Evolutionary conservation across 192 early-diverging fungal species (phyloP).

Genomic region (Backusella sp.): DNA sequence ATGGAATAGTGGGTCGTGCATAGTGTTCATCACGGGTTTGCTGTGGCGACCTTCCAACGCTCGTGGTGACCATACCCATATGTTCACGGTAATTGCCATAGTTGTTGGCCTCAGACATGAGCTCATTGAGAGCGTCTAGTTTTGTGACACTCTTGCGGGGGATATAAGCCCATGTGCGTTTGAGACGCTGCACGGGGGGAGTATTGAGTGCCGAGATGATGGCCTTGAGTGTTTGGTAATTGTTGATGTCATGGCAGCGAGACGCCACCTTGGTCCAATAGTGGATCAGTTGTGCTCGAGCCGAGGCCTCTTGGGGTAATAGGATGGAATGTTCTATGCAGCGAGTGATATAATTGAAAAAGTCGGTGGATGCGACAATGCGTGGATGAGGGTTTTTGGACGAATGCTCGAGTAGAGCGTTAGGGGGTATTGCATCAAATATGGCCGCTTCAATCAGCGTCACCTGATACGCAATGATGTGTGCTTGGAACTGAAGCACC

Average conservation of each 20-base stretch:
- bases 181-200: constrained; percentile 68
- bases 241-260: constrained; percentile 59
- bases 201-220: constrained; percentile 67
- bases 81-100: constrained; percentile 69
- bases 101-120: constrained; percentile 70
- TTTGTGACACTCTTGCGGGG: constrained; percentile 61
- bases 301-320: constrained; percentile 52
- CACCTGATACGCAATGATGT: constrained; percentile 68
- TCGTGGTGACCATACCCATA: constrained; percentile 44
- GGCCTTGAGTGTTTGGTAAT: constrained; percentile 73
- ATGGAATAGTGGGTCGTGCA: constrained; percentile 66
- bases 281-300: constrained; percentile 62
- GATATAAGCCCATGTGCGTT: constrained; percentile 72
- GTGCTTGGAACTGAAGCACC: constrained; percentile 58
- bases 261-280: constrained; percentile 73
- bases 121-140: constrained; percentile 51
- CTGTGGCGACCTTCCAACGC: constrained; percentile 17
- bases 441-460: constrained; percentile 69
- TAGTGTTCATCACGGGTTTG: constrained; percentile 32
- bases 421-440: constrained; percentile 61
- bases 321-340: constrained; percentile 72
- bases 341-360: constrained; percentile 80
- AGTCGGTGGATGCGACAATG: constrained; percentile 68
- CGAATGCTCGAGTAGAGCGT: constrained; percentile 60
- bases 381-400: constrained; percentile 60